These are phyloP conservation scores for Harringtonia lauricola DNA, from an alignment of 2,329 filamentous ascomycete genomes.

Conservation along the genomic window DNA sequence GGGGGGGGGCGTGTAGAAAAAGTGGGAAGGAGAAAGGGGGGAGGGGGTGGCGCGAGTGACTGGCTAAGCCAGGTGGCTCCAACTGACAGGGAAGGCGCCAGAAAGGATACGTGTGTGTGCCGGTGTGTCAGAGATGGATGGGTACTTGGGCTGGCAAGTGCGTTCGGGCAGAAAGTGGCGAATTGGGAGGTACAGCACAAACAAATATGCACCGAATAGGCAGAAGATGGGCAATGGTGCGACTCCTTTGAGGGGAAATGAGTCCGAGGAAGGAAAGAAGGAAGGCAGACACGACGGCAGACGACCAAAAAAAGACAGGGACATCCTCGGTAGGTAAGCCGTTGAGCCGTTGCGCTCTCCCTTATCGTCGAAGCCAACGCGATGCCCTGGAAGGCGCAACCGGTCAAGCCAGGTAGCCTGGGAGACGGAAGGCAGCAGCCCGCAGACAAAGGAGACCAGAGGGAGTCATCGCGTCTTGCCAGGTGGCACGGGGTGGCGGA, in stretches of 20 bases:
- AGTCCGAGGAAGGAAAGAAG: too few relatives aligned
- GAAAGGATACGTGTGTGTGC: conserved; percentile 2
- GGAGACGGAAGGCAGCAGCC: background rate
- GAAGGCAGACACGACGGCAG: too few relatives aligned
- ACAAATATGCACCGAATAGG: conserved; percentile 4
- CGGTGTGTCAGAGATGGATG: conserved; percentile 8
- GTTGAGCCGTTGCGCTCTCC: too few relatives aligned
- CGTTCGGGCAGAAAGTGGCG: conserved; percentile 1
- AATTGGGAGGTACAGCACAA: conserved; percentile 9
- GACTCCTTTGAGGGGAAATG: background rate
- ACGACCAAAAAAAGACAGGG: too few relatives aligned
- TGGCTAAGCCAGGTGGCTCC: conserved; percentile 20
- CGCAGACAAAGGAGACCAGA: conserved; percentile 1
- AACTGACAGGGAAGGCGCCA: conserved; percentile 16
- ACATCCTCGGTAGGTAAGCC: too few relatives aligned
- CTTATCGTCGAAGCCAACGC: too few relatives aligned
- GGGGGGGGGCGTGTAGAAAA: conserved; percentile 8
- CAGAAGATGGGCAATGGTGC: background rate
- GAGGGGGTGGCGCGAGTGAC: conserved; percentile 5
- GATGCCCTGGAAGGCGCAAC: too few relatives aligned
- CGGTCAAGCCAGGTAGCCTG: too few relatives aligned
- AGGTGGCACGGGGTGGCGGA: conserved; percentile 4
- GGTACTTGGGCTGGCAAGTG: conserved; percentile 17
- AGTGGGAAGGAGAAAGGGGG: conserved; percentile 8
- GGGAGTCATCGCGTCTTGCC: conserved; percentile 2